Evolutionary conservation across 108 stramenopile species (phyloP).

Genomic region (Epipyxis sp.): DNA sequence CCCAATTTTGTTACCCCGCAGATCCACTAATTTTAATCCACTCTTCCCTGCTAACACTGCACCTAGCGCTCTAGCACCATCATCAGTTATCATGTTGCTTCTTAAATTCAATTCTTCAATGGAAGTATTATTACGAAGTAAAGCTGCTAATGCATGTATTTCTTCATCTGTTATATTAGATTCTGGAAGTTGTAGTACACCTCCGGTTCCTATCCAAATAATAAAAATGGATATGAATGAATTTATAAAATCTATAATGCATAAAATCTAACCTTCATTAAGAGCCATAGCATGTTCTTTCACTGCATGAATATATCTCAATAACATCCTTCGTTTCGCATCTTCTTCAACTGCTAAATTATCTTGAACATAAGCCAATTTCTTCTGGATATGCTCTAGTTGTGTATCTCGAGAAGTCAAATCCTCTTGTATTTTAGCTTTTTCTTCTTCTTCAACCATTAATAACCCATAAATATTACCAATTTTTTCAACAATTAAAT

Average conservation of each 20-base stretch:
- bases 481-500: conserved; percentile 56
- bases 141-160: conserved; percentile 68
- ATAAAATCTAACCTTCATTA: too few species aligned
- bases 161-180: conserved; percentile 64
- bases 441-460: conserved; percentile 62
- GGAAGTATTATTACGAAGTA: conserved; percentile 64
- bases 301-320: conserved; percentile 74
- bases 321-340: conserved; percentile 71
- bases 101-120: conserved; percentile 69
- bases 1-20: conserved; percentile 64
- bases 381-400: conserved; percentile 47
- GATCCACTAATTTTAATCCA: conserved; percentile 60
- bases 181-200: conserved; percentile 69
- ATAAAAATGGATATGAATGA: too few species aligned
- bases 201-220: conserved; percentile 54
- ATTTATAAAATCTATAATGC: too few species aligned
- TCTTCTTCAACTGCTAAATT: conserved; percentile 68
- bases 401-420: conserved; percentile 50
- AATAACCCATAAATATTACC: conserved; percentile 60
- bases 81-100: conserved; percentile 64
- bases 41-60: conserved; percentile 60
- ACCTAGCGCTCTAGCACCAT: conserved; percentile 69
- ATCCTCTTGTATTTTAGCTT: conserved; percentile 30
- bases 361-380: conserved; percentile 44
- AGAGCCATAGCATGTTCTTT: conserved; percentile 54